A percentile compares a stretch with the other conserved stretches of the same genome.
phyloP scores from a whole-genome alignment of 129 eudicot species.

The Escallonia rubra region DNA sequence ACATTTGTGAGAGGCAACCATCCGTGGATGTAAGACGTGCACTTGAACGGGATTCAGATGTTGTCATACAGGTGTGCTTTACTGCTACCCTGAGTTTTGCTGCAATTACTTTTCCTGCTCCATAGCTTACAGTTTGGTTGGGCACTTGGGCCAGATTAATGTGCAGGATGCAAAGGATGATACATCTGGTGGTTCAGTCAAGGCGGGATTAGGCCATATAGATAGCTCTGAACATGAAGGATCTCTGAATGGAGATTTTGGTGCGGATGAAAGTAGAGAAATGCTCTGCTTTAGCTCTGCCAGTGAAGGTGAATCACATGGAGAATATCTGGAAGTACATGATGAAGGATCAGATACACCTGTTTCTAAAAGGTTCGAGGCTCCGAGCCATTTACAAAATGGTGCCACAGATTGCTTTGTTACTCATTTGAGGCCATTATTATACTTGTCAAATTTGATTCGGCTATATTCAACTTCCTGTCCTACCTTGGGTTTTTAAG shows the following conservation, averaged over 20 bases:
- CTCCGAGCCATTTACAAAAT: slow-evolving; percentile 11
- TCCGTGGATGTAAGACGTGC: slow-evolving; percentile 40
- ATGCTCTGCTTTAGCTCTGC: slow-evolving; percentile 35
- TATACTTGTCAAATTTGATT: neutral
- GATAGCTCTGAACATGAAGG: slow-evolving; percentile 13
- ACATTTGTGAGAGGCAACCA: slow-evolving; percentile 52
- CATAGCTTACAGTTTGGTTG: slow-evolving; percentile 15
- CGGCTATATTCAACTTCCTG: neutral
- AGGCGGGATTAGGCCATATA: slow-evolving; percentile 9
- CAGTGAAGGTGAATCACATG: slow-evolving; percentile 35
- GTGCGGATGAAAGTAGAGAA: slow-evolving; percentile 23
- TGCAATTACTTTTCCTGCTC: slow-evolving; percentile 4
- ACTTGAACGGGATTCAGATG: slow-evolving; percentile 50
- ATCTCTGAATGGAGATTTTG: slow-evolving; percentile 20
- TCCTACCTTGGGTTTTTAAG: neutral
- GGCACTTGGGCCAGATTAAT: slow-evolving; percentile 31
- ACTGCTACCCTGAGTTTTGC: slow-evolving; percentile 2
- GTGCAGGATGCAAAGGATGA: slow-evolving; percentile 41
- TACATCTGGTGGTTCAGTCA: slow-evolving; percentile 11
- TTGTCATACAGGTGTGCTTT: slow-evolving; percentile 40
- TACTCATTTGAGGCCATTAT: too few species aligned
- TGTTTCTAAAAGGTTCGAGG: slow-evolving; percentile 37
- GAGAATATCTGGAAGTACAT: slow-evolving; percentile 27
- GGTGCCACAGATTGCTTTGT: neutral
- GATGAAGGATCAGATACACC: slow-evolving; percentile 18